These are phyloP conservation scores for Plasmodium coatneyi DNA, from an alignment of 169 alveolate genomes.

Conservation along the genomic window DNA sequence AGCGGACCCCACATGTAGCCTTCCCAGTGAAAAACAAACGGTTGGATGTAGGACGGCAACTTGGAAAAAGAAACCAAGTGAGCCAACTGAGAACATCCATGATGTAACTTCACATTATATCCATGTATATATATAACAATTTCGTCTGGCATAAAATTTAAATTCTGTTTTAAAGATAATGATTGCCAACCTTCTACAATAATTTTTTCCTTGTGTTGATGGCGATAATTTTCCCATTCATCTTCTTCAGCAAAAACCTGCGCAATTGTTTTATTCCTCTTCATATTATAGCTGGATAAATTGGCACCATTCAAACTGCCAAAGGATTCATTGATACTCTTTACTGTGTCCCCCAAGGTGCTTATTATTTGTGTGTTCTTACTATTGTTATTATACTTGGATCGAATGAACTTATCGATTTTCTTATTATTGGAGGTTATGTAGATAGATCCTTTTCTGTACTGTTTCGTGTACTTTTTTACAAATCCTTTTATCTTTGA, in stretches of 20 bases:
- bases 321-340: constrained; percentile 31
- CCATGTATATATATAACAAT: constrained; percentile 91
- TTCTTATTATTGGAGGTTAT: constrained; percentile 30
- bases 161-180: constrained; percentile 79
- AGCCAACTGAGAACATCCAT: constrained; percentile 87
- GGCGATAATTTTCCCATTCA: constrained; percentile 84
- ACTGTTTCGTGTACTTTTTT: constrained; percentile 25
- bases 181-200: constrained; percentile 83
- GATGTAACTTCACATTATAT: constrained; percentile 86
- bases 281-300: constrained; percentile 11
- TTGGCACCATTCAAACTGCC: constrained; percentile 34
- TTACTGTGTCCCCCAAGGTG: constrained; percentile 4
- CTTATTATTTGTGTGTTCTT: constrained; percentile 28
- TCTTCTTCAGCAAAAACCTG: constrained; percentile 85
- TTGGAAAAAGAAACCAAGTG: constrained; percentile 86
- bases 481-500: constrained; percentile 30
- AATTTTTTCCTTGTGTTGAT: constrained; percentile 76
- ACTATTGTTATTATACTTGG: constrained; percentile 16
- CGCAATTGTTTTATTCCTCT: constrained; percentile 76
- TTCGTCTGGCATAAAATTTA: constrained; percentile 84
- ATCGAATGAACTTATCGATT: constrained; percentile 48
- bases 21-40: constrained; percentile 88
- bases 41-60: constrained; percentile 86
- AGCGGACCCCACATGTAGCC: constrained; percentile 85
- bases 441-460: constrained; percentile 13